Base-by-base conservation (phyloP, 306 rosid species). In the Trifolium subterraneum region DNA sequence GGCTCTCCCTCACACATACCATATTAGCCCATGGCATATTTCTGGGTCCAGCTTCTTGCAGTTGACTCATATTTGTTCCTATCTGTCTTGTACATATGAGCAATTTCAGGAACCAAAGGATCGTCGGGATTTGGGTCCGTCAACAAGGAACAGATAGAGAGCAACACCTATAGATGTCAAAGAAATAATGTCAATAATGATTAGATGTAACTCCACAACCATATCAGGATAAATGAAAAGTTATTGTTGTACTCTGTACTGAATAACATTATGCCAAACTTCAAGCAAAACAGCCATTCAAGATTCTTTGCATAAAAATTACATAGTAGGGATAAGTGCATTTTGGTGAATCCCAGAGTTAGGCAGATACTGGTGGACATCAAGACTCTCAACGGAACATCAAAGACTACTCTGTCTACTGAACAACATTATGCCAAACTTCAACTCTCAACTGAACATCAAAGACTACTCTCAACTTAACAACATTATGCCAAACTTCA, bases 41-140 rank as follows among this genome's bases (percentile, higher is more conserved):
- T 91, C 79, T 86, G 97, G 80, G 97, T 91, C 97, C 94, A 87
- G 80, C 87, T 81, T 81, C 94, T 84, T 13, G 97, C 92, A n/a
- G 88, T 87, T 8, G 88, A 79, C 87, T 91, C 97, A 10, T 89
- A 91, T 79, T 84, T 86, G 77, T 44, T 87, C 79, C 87, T 84
- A 87, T 88, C 92, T 55, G 91, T 91, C 86, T 91, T 87, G 86
- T 91, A 91, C 90, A 89, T 86, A 78, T 91, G 88, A n/a, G 97
- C 97, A 51, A 91, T 91, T 82, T 87, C 90, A 0, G 94, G 94
- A 70, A 91, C 94, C 81, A 87, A 72, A 5, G 97, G 90, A 77
- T 88, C 94, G 68, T 91, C 89, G 0, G 90, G 97, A 48, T 91
- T 91, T 9, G 92, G 94, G 72, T 91, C 94, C 62, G 87, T 91